Percentiles rank a stretch among this genome's conserved stretches.
phyloP scores from a whole-genome alignment of 2,329 filamentous ascomycete species.

The Thielaviopsis euricoi region DNA sequence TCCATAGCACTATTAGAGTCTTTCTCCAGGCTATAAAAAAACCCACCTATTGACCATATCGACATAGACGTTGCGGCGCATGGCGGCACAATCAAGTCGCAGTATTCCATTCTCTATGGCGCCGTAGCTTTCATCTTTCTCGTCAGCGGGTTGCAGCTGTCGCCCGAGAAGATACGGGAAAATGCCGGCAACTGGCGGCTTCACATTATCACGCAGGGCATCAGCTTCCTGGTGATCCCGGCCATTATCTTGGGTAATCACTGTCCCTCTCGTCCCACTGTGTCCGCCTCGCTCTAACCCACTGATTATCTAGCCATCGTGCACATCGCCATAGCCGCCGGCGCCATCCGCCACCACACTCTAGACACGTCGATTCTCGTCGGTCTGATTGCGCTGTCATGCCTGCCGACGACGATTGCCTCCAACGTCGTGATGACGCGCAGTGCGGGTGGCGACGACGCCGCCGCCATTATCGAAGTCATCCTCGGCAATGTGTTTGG shows the following conservation, averaged over 20 bases:
- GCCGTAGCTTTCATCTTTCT: conserved; percentile 55
- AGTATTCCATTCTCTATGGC: conserved; percentile 48
- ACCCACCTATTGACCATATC: too few species aligned
- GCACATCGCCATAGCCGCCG: conserved; percentile 30
- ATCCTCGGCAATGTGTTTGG: conserved; percentile 54
- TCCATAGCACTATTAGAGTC: too few species aligned
- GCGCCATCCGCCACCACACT: conserved; percentile 31
- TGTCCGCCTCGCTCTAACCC: too few species aligned
- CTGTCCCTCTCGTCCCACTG: too few species aligned
- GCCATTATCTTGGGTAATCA: conserved; percentile 40
- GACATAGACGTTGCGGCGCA: conserved; percentile 32
- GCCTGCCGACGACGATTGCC: conserved; percentile 54
- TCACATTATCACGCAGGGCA: conserved; percentile 49
- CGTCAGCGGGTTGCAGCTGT: conserved; percentile 52
- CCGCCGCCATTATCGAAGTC: conserved; percentile 49
- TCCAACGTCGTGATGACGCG: conserved; percentile 62
- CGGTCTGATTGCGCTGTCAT: conserved; percentile 50
- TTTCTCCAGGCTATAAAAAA: too few species aligned
- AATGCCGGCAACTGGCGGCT: conserved; percentile 52
- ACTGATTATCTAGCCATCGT: conserved; percentile 31
- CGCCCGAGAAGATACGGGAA: conserved; percentile 40
- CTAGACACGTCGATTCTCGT: conserved; percentile 50
- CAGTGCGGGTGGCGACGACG: conserved; percentile 49
- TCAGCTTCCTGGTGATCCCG: conserved; percentile 50
- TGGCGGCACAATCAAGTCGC: conserved; percentile 34